A percentile compares a stretch with the other conserved stretches of the same genome.
Evolutionary conservation across 1,284 basidiomycete genomes (phyloP).

Genomic region (Garcileccinum viscosum): DNA sequence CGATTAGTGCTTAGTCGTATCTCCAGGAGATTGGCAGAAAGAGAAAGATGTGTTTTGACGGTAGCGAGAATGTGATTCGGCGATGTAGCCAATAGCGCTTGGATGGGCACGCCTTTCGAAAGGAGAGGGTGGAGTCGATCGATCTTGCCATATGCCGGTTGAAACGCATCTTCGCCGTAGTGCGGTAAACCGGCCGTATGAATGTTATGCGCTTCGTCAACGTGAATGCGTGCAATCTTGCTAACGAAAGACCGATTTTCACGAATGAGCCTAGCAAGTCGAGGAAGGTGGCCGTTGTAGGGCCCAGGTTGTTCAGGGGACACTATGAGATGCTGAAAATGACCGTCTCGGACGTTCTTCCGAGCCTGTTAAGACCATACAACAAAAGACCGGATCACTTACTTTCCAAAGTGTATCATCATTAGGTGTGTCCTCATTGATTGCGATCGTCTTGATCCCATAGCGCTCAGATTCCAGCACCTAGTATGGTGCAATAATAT

Average conservation of each 20-base stretch:
- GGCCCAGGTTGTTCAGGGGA: constrained; percentile 12
- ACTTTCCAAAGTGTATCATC: not conserved
- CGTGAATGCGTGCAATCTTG: not conserved
- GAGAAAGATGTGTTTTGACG: not conserved
- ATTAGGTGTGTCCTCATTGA: not conserved
- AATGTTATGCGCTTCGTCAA: not conserved
- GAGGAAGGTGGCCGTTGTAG: constrained; percentile 10
- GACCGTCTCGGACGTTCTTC: not conserved
- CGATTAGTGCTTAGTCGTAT: not conserved
- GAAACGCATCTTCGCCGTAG: not conserved
- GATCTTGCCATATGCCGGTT: not conserved
- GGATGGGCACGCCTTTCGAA: not conserved
- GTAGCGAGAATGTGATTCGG: not conserved
- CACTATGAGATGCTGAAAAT: constrained; percentile 10
- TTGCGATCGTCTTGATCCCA: not conserved
- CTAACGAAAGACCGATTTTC: not conserved
- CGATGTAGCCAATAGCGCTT: not conserved
- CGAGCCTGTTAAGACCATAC: not conserved
- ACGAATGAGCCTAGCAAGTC: constrained; percentile 1
- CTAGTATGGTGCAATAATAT: not conserved
- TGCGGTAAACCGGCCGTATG: not conserved
- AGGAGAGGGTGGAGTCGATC: not conserved
- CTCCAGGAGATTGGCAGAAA: not conserved
- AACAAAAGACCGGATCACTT: not conserved
- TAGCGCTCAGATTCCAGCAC: not conserved